These are phyloP conservation scores for Maudiozyma turicensis DNA, from an alignment of 805 yeast genomes.

Conservation along the genomic window DNA sequence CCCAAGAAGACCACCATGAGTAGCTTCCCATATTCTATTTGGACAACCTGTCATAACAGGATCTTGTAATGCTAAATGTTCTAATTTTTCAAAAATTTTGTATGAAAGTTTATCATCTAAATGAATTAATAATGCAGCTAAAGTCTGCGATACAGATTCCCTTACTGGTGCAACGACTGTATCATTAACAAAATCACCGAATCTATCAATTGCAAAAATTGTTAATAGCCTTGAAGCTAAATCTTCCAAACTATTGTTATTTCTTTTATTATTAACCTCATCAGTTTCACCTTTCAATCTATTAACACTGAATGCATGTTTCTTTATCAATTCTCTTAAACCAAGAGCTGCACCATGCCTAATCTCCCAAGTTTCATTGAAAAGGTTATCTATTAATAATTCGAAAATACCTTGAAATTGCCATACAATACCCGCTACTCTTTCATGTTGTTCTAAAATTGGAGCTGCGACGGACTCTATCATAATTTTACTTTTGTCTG, in stretches of 20 bases:
- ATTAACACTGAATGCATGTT: slow-evolving; percentile 82
- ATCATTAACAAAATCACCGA: slow-evolving; percentile 95
- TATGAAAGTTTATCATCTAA: slow-evolving; percentile 45
- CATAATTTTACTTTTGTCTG: slow-evolving; percentile 72
- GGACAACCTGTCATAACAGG: slow-evolving; percentile 30
- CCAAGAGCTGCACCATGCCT: slow-evolving; percentile 96
- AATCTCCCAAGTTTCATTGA: slow-evolving; percentile 83
- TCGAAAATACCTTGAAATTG: slow-evolving; percentile 91
- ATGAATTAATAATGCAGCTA: slow-evolving; percentile 82
- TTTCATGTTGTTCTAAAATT: slow-evolving; percentile 58
- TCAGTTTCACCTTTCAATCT: slow-evolving; percentile 54
- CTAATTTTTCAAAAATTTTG: slow-evolving; percentile 55
- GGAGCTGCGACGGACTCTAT: slow-evolving; percentile 72
- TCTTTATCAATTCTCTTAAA: slow-evolving; percentile 59
- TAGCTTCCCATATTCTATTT: slow-evolving; percentile 81
- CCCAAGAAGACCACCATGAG: slow-evolving; percentile 96
- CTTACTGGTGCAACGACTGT: slow-evolving; percentile 98
- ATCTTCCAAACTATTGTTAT: slow-evolving; percentile 71
- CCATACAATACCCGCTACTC: slow-evolving; percentile 74
- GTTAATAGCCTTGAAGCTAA: slow-evolving; percentile 77
- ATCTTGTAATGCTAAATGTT: slow-evolving; percentile 61
- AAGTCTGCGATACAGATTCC: slow-evolving; percentile 90
- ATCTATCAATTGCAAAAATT: slow-evolving; percentile 83
- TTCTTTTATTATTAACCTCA: slow-evolving; percentile 55
- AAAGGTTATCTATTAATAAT: slow-evolving; percentile 64